Evolutionary conservation across 192 early-diverging fungal species (phyloP), one percentile per base, ranked within the genome.

Genomic region (Backusella liffmaniae): DNA sequence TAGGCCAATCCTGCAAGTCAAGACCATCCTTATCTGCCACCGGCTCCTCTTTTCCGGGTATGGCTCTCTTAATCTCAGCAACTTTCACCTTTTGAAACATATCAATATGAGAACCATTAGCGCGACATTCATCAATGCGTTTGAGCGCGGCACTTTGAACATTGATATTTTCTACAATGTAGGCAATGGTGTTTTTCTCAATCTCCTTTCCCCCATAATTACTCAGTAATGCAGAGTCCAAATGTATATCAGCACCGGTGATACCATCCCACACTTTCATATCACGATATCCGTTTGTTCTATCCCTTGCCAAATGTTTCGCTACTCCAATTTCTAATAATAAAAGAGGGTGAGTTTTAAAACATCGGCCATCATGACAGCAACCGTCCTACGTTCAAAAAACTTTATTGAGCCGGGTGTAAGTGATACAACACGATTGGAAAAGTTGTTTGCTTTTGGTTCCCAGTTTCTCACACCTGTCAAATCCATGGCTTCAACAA

Each of bases 161-260:
- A 82, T 93, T 89, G 70, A 90, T 78, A 74, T 96, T 99, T 80
- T 99, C 96, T 21, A 96, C 86, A 85, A 99, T 97, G 74, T 85
- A 94, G 7, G 95, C 96, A 41, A 96, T 87, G 62, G 89, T 59
- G 72, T 74, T 16, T 8, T 37, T 29, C 62, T 72, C 18, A 67
- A 16, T 49, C 35, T n/a, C 42, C 21, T 69, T 69, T 13, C 35
- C 32, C 9, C 67, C 67, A 69, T 69, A 69, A 21, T 35, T 78
- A 56, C 53, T 82, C 62, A 77, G 36, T 41, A 73, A 26, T 3
- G 86, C 67, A 16, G 90, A 79, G 76, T 90, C 86, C 80, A 95
- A 96, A 35, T 78, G 76, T 30, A 96, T 85, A 49, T 80, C 71
- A 10, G 92, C 93, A 10, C 86, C 85, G 41, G 86, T 88, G 6